Percentiles rank a stretch among this genome's conserved stretches.
These are phyloP conservation scores for Tremella yokohamensis DNA, from an alignment of 768 basidiomycete species.

Conservation along the genomic window DNA sequence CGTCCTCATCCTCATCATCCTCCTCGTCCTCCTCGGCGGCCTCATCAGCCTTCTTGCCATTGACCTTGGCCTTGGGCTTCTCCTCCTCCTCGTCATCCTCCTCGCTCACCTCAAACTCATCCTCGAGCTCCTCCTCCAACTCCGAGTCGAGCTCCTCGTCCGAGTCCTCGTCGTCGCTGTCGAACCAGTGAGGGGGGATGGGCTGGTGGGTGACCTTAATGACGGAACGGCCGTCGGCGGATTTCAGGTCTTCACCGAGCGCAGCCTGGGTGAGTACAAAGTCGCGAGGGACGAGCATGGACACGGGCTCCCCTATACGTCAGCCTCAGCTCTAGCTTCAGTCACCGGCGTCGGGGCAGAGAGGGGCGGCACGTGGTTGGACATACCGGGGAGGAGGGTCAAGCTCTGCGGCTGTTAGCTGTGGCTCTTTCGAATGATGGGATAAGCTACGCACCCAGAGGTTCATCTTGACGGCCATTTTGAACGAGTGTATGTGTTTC, in stretches of 20 bases:
- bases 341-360: not conserved
- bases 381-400: slow-evolving; percentile 35
- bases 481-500: slow-evolving; percentile 10
- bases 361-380: not conserved
- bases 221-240: slow-evolving; percentile 54
- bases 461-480: slow-evolving; percentile 40
- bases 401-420: slow-evolving; percentile 22
- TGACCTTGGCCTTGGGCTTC: slow-evolving; percentile 58
- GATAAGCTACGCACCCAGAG: slow-evolving; percentile 36
- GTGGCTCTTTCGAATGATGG: not conserved
- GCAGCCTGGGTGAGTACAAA: slow-evolving; percentile 78
- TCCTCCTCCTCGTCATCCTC: slow-evolving; percentile 50
- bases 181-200: slow-evolving; percentile 39
- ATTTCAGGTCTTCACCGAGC: slow-evolving; percentile 68
- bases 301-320: slow-evolving; percentile 56
- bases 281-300: slow-evolving; percentile 63
- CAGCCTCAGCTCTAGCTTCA: slow-evolving; percentile 7
- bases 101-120: slow-evolving; percentile 45
- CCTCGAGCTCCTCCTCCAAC: slow-evolving; percentile 17
- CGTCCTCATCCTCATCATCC: slow-evolving; percentile 27
- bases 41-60: slow-evolving; percentile 21
- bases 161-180: slow-evolving; percentile 36
- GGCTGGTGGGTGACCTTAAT: slow-evolving; percentile 51
- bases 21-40: slow-evolving; percentile 56
- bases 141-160: slow-evolving; percentile 41